Base-by-base conservation (phyloP, 169 alveolate genomes). In the Eimeria tenella region DNA sequence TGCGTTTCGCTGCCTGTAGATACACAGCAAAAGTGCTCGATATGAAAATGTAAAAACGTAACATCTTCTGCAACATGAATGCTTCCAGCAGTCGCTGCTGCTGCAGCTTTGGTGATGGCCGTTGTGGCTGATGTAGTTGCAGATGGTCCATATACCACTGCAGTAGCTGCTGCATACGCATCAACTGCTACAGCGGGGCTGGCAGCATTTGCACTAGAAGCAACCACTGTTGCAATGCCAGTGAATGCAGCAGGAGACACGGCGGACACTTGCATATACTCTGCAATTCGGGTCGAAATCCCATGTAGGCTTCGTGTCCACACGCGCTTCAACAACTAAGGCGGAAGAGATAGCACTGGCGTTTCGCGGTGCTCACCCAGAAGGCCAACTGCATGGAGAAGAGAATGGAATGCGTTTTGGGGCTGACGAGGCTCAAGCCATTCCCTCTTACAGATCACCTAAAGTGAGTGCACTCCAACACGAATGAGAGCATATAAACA, bases 111-210 rank as follows among this genome's bases (percentile, higher is more conserved):
- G 70, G 19, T 19, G 19, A 60, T 11, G 21, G 70, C 70, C 19
- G 70, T 19, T 60, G 70, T 19, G 13, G 70, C 70, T 15, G 19
- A n/a, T 11, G 3, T n/a, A 68, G 79, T n/a, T n/a, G 79, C 79
- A 17, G 49, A 68, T 17, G 52, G 31, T 68, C 3, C 79, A 68
- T 7, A 10, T 17, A 0, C 52, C 79, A n/a, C 79, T 68, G 79
- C 77, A 55, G 91, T 4, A 83, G 13, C 79, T 83, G 21, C 58
- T 68, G 91, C 75, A 71, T 56, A 15, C 25, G 63, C 82, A 60
- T 42, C 63, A 84, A 53, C n/a, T 65, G 5, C 7, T 68, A 63
- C 68, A 71, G 31, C 60, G 63, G 42, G 42, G 42, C 42, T 31
- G 0, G 42, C 42, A 31, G 42, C 42, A 31, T 31, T 31, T 31